Conservation (phyloP, 345 rosid genomes). For the Eucalyptus virginea region DNA sequence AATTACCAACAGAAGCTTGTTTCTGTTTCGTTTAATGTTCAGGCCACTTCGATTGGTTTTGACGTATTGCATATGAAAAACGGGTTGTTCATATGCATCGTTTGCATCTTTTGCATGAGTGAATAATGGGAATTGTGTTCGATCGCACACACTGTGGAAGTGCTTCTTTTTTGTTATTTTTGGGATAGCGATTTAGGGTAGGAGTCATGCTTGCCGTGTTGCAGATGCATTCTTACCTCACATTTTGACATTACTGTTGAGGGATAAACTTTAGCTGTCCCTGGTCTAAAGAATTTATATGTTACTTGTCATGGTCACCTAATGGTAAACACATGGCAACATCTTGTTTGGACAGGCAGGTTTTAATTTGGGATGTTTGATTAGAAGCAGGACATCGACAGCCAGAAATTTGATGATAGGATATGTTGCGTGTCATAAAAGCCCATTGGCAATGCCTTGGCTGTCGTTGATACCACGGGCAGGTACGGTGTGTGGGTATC, state of each 20-base stretch:
- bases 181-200: no score
- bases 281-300: constrained; percentile 63
- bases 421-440: constrained; percentile 83
- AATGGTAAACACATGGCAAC: constrained; percentile 87
- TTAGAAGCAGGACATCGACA: constrained; percentile 70
- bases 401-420: constrained; percentile 69
- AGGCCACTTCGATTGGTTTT: no score
- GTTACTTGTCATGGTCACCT: constrained; percentile 79
- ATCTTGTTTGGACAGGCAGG: constrained; percentile 72
- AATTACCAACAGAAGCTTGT: no score
- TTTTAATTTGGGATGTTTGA: constrained; percentile 80
- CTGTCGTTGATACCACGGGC: constrained; percentile 74
- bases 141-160: no score
- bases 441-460: constrained; percentile 72
- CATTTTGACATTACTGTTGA: neutral
- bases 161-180: no score
- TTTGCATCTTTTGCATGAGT: no score
- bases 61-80: no score
- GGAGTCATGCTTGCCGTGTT: no score
- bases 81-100: no score
- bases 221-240: no score
- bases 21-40: no score
- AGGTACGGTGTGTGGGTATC: constrained; percentile 79
- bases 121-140: no score
- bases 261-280: constrained; percentile 65